A percentile compares a stretch with the other conserved stretches of the same genome.
Conservation (phyloP, 768 basidiomycete species). For the Tephrocybe rancida region DNA sequence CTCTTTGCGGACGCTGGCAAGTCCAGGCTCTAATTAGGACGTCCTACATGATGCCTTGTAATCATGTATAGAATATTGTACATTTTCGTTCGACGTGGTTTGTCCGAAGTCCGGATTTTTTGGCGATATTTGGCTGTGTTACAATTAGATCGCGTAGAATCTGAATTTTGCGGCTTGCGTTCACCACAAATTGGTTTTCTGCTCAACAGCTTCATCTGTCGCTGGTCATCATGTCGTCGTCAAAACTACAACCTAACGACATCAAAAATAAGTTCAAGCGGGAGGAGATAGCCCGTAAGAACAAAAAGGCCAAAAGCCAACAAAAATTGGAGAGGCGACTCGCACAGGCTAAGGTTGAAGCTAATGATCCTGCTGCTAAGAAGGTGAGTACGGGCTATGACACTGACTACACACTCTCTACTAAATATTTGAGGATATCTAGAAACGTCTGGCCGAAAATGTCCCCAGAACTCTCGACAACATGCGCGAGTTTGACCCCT, state of each 20-base stretch:
- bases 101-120: too few relatives aligned
- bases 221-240: constrained; percentile 43
- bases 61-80: too few relatives aligned
- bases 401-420: background rate
- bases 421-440: background rate
- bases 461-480: constrained; percentile 93
- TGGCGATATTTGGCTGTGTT: too few relatives aligned
- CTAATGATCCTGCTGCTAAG: constrained; percentile 73
- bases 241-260: constrained; percentile 60
- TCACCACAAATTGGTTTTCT: too few relatives aligned
- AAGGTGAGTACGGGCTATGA: constrained; percentile 50
- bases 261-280: constrained; percentile 92
- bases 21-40: constrained; percentile 30
- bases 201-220: too few relatives aligned
- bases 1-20: constrained; percentile 45
- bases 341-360: constrained; percentile 76
- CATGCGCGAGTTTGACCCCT: constrained; percentile 82
- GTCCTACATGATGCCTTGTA: background rate
- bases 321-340: constrained; percentile 81
- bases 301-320: constrained; percentile 77
- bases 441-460: constrained; percentile 87
- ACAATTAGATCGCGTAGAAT: too few relatives aligned
- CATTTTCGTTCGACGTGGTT: too few relatives aligned
- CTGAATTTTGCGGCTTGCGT: too few relatives aligned
- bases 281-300: constrained; percentile 72